Evolutionary conservation across 179 eudicot genomes (phyloP).

Genomic region (Sideroxylon spinosum): DNA sequence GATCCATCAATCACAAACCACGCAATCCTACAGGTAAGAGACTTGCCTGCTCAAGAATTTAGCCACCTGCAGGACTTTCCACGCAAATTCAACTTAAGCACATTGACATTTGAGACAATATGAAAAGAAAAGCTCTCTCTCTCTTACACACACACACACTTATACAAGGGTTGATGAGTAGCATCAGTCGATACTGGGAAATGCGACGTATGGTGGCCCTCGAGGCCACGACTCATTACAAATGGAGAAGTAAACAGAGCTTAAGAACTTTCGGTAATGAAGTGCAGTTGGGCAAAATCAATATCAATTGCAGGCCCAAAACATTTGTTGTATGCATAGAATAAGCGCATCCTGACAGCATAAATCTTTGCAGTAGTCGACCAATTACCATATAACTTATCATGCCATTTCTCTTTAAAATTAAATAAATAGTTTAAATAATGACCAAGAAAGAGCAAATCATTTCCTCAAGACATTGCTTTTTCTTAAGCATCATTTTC

Average conservation of each 20-base stretch:
- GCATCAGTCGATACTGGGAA: background rate
- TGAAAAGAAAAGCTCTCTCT: background rate
- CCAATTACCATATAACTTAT: no score
- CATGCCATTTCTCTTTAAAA: no score
- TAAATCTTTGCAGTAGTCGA: background rate
- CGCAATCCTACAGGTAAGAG: background rate
- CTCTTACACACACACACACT: no score
- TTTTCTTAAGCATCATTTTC: background rate
- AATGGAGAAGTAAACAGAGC: background rate
- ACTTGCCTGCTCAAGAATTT: background rate
- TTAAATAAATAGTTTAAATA: no score
- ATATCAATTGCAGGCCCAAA: no score
- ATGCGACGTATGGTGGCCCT: background rate
- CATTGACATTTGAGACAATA: background rate
- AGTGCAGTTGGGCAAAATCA: no score
- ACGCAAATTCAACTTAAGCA: background rate
- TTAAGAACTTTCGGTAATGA: background rate
- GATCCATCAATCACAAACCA: slow-evolving; percentile 4
- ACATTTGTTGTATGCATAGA: no score
- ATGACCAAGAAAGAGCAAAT: no score
- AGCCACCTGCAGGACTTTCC: background rate
- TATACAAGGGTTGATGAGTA: background rate
- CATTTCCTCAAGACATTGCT: background rate
- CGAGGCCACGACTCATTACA: background rate
- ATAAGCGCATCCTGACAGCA: no score